Percentiles rank a stretch among this genome's conserved stretches.
These are phyloP conservation scores for Urochloa ruziziensis DNA, from an alignment of 176 grass and related monocot genomes.

Conservation along the genomic window DNA sequence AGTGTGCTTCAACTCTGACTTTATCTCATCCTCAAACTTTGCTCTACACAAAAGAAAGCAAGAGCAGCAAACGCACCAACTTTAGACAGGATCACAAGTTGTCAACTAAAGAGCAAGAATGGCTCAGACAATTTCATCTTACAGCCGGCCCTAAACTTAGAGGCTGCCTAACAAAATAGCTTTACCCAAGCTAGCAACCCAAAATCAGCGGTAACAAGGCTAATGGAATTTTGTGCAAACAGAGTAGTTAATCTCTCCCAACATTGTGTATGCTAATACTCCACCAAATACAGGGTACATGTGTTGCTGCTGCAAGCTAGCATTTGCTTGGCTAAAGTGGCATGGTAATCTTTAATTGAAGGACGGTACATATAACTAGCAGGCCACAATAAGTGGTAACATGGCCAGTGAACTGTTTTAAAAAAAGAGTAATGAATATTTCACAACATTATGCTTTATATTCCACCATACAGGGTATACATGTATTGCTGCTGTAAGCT, in stretches of 20 bases:
- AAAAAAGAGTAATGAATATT: not conserved
- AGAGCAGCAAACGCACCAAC: not conserved
- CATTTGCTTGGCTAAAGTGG: not conserved
- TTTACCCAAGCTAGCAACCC: not conserved
- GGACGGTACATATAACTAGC: not conserved
- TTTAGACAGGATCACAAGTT: not conserved
- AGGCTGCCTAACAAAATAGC: not conserved
- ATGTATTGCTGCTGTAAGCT: not conserved
- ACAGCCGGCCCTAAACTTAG: not conserved
- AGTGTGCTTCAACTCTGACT: slow-evolving; percentile 85
- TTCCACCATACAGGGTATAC: not conserved
- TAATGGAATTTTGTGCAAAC: not conserved
- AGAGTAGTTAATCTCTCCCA: not conserved
- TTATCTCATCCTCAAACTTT: slow-evolving; percentile 96
- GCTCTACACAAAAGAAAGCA: slow-evolving; percentile 33
- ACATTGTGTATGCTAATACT: not conserved
- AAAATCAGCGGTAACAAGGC: not conserved
- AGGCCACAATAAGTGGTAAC: not conserved
- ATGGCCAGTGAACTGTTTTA: not conserved
- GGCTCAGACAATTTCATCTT: not conserved
- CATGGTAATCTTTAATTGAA: not conserved
- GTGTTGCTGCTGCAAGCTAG: not conserved
- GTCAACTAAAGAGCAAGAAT: not conserved
- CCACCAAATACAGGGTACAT: not conserved
- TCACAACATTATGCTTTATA: not conserved